A percentile compares a stretch with the other conserved stretches of the same genome.
phyloP scores from a whole-genome alignment of 225 moss, liverwort and hornwort species.

The Physcomitrium patens region DNA sequence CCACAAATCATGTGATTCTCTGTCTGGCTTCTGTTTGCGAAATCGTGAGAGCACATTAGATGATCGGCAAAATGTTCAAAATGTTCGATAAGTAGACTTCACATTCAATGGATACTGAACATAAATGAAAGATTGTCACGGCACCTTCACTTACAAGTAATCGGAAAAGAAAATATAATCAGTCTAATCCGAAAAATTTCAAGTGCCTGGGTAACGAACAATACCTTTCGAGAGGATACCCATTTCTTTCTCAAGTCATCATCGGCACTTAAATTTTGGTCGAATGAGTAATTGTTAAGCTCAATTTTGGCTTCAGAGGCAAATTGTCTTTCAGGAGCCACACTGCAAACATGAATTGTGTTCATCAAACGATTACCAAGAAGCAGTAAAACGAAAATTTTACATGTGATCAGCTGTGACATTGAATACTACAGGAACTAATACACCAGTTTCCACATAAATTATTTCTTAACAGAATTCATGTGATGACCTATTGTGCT shows the following conservation, averaged over 20 bases:
- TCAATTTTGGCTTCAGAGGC: constrained; percentile 19
- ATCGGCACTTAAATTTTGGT: constrained; percentile 26
- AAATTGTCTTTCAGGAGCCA: constrained; percentile 22
- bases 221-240: constrained; percentile 39
- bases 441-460: neutral
- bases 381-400: neutral
- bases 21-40: constrained; percentile 37
- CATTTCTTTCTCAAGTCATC: constrained; percentile 34
- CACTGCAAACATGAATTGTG: constrained; percentile 24
- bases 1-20: constrained; percentile 42
- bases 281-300: constrained; percentile 15
- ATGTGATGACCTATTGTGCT: neutral
- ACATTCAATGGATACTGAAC: neutral
- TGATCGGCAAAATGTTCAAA: neutral
- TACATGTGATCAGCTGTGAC: neutral
- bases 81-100: neutral
- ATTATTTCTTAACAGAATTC: neutral
- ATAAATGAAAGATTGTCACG: neutral
- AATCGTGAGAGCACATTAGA: constrained; percentile 5
- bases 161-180: neutral
- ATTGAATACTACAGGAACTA: neutral
- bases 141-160: constrained; percentile 1
- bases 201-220: neutral
- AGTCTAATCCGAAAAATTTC: neutral
- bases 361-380: constrained; percentile 10